phyloP scores from a whole-genome alignment of 2,329 filamentous ascomycete species.

The Thelonectria blattea region DNA sequence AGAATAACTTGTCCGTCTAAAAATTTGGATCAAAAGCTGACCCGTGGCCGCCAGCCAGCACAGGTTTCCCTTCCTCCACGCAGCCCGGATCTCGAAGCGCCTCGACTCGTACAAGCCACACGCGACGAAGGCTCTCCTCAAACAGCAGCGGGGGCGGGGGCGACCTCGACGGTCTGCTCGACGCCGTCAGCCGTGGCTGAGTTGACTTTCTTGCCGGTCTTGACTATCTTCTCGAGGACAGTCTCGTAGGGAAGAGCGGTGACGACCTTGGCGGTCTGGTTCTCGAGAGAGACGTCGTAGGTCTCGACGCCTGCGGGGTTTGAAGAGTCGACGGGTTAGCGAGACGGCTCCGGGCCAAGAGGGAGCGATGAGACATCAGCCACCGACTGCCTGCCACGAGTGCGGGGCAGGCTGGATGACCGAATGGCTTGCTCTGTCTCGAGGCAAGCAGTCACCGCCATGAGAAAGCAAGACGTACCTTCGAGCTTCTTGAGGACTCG shows the following conservation, averaged over 20 bases:
- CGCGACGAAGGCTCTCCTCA: conserved; percentile 21
- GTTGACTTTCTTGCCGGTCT: conserved; percentile 94
- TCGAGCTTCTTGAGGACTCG: conserved; percentile 91
- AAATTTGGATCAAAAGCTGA: conserved; percentile 30
- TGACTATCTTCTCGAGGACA: conserved; percentile 86
- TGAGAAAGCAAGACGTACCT: conserved; percentile 59
- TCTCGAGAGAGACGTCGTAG: conserved; percentile 86
- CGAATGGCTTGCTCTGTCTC: background rate
- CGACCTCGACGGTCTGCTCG: conserved; percentile 56
- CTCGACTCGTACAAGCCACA: conserved; percentile 1
- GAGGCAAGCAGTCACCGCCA: background rate
- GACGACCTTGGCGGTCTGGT: conserved; percentile 79
- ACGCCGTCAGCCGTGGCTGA: conserved; percentile 74
- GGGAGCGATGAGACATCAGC: background rate
- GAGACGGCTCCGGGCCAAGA: background rate
- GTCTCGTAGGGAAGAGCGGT: conserved; percentile 77
- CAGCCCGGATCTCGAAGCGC: conserved; percentile 3
- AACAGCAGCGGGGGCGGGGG: conserved; percentile 43
- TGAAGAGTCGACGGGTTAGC: conserved; percentile 4
- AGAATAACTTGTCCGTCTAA: conserved; percentile 20
- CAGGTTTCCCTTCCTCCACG: background rate
- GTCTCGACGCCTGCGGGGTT: conserved; percentile 74
- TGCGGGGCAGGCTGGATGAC: background rate
- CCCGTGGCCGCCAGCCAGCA: conserved; percentile 11
- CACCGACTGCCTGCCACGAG: background rate